Evolutionary conservation across 352 stramenopile genomes (phyloP).

Genomic region (Pilasporangium apinafurcum): DNA sequence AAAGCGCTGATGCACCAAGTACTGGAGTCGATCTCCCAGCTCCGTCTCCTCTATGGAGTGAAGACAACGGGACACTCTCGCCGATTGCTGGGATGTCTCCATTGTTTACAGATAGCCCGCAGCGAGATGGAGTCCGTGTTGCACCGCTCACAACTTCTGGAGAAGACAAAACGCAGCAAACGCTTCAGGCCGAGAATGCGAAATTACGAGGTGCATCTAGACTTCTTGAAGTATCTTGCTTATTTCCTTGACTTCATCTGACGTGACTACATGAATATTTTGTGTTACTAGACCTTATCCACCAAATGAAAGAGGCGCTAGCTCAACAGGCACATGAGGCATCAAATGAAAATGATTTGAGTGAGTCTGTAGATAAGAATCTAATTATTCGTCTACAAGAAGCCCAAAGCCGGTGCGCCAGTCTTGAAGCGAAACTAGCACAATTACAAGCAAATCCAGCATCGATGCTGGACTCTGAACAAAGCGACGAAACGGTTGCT

Average conservation of each 20-base stretch:
- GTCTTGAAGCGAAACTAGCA: conserved; percentile 35
- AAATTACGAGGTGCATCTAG: conserved; percentile 48
- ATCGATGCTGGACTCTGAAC: not conserved
- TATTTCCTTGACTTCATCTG: not conserved
- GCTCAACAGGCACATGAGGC: conserved; percentile 31
- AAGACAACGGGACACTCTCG: conserved; percentile 53
- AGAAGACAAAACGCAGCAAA: not conserved
- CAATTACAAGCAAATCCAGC: conserved; percentile 8
- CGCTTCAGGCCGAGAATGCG: conserved; percentile 47
- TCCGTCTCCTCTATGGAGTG: conserved; percentile 57
- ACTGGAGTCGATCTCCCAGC: conserved; percentile 4
- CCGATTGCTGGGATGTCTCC: conserved; percentile 41
- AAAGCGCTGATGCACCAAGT: not conserved
- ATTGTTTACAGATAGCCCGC: conserved; percentile 38
- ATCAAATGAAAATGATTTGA: not conserved
- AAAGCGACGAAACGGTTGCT: conserved; percentile 10
- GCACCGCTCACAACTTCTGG: not conserved
- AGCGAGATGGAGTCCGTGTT: not conserved
- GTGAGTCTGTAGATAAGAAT: conserved; percentile 1
- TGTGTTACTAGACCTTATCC: conserved; percentile 41
- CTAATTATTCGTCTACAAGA: conserved; percentile 13
- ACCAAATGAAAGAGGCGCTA: conserved; percentile 69
- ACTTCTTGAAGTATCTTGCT: not conserved
- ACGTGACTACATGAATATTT: not conserved
- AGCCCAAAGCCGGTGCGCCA: conserved; percentile 29